These are phyloP conservation scores for Huiozyma naganishii DNA, from an alignment of 805 yeast genomes.

Conservation along the genomic window DNA sequence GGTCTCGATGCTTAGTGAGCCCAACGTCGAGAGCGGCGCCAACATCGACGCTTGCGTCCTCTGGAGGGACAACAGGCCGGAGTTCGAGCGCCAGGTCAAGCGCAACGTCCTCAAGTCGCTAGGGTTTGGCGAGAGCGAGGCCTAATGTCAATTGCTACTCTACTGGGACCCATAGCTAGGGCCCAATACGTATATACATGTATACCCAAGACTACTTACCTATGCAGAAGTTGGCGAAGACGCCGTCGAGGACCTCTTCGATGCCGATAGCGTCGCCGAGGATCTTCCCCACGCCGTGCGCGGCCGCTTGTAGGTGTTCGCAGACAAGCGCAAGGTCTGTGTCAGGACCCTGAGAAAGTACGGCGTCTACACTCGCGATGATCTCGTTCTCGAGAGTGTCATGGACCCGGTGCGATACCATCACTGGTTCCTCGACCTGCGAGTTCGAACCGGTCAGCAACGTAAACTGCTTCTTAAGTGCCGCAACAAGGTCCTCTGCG, in stretches of 20 bases:
- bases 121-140: conserved; percentile 31
- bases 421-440: conserved; percentile 44
- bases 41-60: conserved; percentile 69
- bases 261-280: conserved; percentile 84
- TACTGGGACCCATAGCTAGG: not conserved
- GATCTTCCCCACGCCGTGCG: conserved; percentile 82
- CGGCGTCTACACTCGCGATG: conserved; percentile 60
- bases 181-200: conserved; percentile 41
- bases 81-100: conserved; percentile 55
- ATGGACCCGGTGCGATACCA: conserved; percentile 63
- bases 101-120: conserved; percentile 58
- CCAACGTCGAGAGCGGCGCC: conserved; percentile 94
- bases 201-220: conserved; percentile 75
- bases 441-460: not conserved
- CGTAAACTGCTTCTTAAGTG: not conserved
- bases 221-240: conserved; percentile 85
- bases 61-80: conserved; percentile 77
- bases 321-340: conserved; percentile 70
- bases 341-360: conserved; percentile 34
- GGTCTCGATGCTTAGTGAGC: conserved; percentile 93
- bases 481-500: not conserved
- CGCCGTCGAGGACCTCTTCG: conserved; percentile 84
- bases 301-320: conserved; percentile 62
- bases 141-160: conserved; percentile 17
- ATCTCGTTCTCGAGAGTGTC: conserved; percentile 73